phyloP scores from a whole-genome alignment of 495 filamentous ascomycete genomes.

The Eremomyces bilateralis region DNA sequence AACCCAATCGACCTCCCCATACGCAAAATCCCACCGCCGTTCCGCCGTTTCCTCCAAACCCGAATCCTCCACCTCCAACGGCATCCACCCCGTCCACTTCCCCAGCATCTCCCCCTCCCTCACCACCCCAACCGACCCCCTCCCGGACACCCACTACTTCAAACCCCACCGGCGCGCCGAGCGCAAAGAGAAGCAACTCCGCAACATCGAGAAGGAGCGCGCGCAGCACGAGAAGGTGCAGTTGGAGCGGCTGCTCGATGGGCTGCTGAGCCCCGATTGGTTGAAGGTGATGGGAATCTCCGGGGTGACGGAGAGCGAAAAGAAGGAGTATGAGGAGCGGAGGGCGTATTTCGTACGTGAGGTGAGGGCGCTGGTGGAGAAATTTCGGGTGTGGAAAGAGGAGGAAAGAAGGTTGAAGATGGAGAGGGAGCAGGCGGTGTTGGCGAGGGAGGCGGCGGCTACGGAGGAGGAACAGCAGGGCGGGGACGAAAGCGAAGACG shows the following conservation, averaged over 20 bases:
- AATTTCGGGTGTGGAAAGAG: slow-evolving; percentile 71
- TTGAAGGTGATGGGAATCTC: slow-evolving; percentile 81
- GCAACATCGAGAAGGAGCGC: slow-evolving; percentile 79
- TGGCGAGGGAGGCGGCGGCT: slow-evolving; percentile 18
- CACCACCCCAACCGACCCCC: slow-evolving; percentile 37
- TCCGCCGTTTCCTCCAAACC: neutral
- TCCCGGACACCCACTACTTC: slow-evolving; percentile 45
- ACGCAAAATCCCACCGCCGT: neutral
- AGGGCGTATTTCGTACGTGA: slow-evolving; percentile 63
- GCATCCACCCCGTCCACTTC: slow-evolving; percentile 5
- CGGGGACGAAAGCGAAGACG: slow-evolving; percentile 3
- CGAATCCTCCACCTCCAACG: neutral
- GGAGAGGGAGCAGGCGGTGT: slow-evolving; percentile 35
- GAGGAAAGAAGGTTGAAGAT: slow-evolving; percentile 67
- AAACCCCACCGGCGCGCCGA: slow-evolving; percentile 56
- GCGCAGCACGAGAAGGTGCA: slow-evolving; percentile 84
- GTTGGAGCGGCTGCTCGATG: slow-evolving; percentile 66
- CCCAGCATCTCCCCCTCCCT: slow-evolving; percentile 25
- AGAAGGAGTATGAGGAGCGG: slow-evolving; percentile 70
- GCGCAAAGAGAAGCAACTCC: slow-evolving; percentile 74
- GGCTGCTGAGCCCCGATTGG: slow-evolving; percentile 82
- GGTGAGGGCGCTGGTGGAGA: slow-evolving; percentile 57
- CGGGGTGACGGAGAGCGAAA: slow-evolving; percentile 59
- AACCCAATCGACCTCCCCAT: neutral
- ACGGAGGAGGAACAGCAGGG: slow-evolving; percentile 17